phyloP scores from a whole-genome alignment of 148 eudicot species.

The Euryodendron excelsum region DNA sequence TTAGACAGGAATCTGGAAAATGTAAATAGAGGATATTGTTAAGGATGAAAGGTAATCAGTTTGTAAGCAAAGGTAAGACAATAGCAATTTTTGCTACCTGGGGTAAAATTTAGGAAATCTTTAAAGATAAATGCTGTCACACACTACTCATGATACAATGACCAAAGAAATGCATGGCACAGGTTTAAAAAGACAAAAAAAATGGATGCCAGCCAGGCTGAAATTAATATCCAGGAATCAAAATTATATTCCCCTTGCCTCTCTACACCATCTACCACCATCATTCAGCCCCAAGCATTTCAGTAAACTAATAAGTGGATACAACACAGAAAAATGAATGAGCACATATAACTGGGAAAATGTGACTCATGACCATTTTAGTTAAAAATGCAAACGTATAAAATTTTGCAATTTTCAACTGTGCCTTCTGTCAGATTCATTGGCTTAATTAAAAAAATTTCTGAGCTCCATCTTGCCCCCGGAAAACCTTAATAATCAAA shows the following conservation, averaged over 20 bases:
- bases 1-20: not conserved
- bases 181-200: no score
- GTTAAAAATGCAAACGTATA: no score
- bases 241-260: not conserved
- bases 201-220: not conserved
- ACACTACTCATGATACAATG: not conserved
- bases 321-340: not conserved
- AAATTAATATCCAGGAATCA: not conserved
- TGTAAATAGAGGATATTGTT: not conserved
- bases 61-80: not conserved
- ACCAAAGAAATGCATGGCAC: not conserved
- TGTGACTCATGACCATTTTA: not conserved
- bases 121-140: not conserved
- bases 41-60: not conserved
- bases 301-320: no score
- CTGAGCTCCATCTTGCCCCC: not conserved
- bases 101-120: not conserved
- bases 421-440: not conserved
- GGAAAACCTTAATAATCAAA: not conserved
- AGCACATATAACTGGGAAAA: not conserved
- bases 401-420: not conserved
- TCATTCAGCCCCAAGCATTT: no score
- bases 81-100: not conserved
- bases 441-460: not conserved
- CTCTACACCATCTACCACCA: no score